These are phyloP conservation scores for Penicillium brevicompactum DNA, from an alignment of 2,329 filamentous ascomycete species.

Conservation along the genomic window DNA sequence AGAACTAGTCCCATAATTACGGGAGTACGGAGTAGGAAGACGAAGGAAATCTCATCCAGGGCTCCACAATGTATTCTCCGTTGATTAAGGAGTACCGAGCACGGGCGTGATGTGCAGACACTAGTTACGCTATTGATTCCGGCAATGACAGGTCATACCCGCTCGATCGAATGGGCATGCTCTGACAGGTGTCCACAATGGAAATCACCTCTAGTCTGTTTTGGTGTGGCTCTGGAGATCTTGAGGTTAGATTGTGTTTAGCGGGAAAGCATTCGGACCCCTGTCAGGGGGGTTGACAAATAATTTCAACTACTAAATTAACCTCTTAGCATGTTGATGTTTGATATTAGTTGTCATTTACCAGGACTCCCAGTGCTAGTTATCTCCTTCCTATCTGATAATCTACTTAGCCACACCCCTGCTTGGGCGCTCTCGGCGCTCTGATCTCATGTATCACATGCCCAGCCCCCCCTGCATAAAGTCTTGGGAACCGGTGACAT, in stretches of 20 bases:
- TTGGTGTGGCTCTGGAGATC: not conserved
- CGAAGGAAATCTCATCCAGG: not conserved
- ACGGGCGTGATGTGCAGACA: not conserved
- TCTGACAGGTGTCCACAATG: not conserved
- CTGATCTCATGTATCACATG: not conserved
- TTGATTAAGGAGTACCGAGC: not conserved
- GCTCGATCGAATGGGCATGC: not conserved
- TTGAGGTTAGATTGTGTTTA: not conserved
- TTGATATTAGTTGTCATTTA: not conserved
- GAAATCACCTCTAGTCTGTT: not conserved
- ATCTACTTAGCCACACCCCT: not conserved
- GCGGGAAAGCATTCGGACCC: not conserved
- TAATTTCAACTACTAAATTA: not conserved
- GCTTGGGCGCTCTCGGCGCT: not conserved
- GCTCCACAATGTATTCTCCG: not conserved
- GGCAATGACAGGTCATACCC: not conserved
- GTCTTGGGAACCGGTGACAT: not conserved
- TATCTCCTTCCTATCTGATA: not conserved
- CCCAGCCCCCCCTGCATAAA: not conserved
- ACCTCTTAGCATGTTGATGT: not conserved
- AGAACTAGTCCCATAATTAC: not conserved
- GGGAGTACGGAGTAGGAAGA: no score
- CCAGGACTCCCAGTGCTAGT: not conserved
- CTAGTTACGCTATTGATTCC: conserved; percentile 1
- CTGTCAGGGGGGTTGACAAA: not conserved